Conservation (phyloP, 2,329 filamentous ascomycete genomes). For the Ciborinia camelliae region DNA sequence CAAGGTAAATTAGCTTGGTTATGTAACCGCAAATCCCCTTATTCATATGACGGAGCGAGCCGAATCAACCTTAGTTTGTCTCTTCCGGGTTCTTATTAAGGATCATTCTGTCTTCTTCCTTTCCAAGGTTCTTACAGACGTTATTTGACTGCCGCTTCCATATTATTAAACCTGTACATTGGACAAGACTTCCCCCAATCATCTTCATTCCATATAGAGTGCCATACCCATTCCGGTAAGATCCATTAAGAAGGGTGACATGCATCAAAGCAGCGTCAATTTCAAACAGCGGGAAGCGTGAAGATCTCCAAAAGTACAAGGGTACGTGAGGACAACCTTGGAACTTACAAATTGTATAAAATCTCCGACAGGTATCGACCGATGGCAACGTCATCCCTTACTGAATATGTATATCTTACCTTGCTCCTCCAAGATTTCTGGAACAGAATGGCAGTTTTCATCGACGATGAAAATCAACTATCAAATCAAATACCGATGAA, state of each 20-base stretch:
- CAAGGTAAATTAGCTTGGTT: not conserved
- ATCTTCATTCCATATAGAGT: not conserved
- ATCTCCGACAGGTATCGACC: conserved; percentile 1
- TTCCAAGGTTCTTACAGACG: not conserved
- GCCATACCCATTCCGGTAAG: not conserved
- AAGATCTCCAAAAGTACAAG: not conserved
- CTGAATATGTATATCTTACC: conserved; percentile 8
- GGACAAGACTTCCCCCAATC: not conserved
- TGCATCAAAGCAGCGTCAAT: not conserved
- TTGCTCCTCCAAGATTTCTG: not conserved
- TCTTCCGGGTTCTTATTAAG: not conserved
- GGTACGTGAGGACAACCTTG: conserved; percentile 1
- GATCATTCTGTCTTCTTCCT: not conserved
- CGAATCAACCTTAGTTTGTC: conserved; percentile 6
- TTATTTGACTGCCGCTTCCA: not conserved
- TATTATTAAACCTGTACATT: not conserved
- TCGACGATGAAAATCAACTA: not conserved
- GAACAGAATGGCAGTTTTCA: not conserved
- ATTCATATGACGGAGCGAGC: conserved; percentile 12
- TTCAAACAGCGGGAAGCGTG: not conserved
- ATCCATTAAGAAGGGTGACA: not conserved
- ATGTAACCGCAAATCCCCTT: not conserved
- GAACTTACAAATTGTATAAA: not conserved
- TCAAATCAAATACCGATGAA: not conserved
- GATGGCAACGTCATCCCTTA: not conserved